These are phyloP conservation scores for Babesia ovis DNA, from an alignment of 169 alveolate genomes.

Conservation along the genomic window DNA sequence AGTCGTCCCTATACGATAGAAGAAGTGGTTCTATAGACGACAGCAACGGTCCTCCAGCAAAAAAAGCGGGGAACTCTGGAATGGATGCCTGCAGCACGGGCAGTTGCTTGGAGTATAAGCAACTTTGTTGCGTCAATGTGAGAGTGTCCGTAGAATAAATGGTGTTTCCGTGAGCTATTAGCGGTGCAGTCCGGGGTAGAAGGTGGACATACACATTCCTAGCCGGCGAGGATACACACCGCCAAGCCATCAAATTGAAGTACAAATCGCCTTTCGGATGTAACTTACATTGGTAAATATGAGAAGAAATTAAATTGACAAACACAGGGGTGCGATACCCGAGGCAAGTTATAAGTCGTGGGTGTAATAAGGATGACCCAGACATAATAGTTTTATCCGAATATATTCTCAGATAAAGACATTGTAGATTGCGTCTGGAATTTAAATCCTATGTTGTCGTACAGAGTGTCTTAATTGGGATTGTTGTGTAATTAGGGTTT, in stretches of 20 bases:
- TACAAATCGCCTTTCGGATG: not conserved
- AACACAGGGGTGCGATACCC: too few species aligned
- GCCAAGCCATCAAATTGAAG: not conserved
- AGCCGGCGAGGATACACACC: constrained; percentile 8
- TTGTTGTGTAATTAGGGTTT: too few species aligned
- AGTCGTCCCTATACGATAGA: constrained; percentile 43
- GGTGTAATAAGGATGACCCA: too few species aligned
- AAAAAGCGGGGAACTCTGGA: not conserved
- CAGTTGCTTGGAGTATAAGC: not conserved
- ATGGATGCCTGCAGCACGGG: not conserved
- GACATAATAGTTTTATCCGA: too few species aligned
- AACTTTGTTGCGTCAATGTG: not conserved
- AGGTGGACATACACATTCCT: constrained; percentile 13
- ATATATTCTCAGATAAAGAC: too few species aligned
- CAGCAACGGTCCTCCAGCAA: not conserved
- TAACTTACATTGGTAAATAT: not conserved
- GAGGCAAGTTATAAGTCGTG: too few species aligned
- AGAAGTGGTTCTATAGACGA: not conserved
- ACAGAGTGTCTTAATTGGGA: too few species aligned
- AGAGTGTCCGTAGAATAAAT: not conserved
- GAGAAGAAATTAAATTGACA: too few species aligned
- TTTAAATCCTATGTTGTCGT: too few species aligned
- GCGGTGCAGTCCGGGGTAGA: not conserved
- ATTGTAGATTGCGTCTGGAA: too few species aligned
- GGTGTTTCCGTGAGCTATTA: not conserved